Evolutionary conservation across 1,284 basidiomycete species (phyloP), one percentile per base, ranked within the genome.

Genomic region (Prillingera fragicola): DNA sequence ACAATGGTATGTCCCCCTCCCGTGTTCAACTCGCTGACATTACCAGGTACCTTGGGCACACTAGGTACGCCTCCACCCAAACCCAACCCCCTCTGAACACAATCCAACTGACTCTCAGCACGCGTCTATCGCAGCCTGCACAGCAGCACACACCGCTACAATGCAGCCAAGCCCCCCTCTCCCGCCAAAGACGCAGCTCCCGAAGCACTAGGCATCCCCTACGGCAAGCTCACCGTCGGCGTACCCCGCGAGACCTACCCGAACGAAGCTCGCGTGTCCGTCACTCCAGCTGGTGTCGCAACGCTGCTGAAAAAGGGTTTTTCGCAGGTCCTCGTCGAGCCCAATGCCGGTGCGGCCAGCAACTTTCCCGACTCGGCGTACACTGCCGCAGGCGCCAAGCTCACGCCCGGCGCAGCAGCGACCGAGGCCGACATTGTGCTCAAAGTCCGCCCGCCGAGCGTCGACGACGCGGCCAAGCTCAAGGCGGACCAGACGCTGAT

Each of bases 291-390:
- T 58, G 87, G 87, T 59, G 79, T 80, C 8, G 74, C 79, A 5
- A 62, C 83, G 12, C 74, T 89, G 28, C 76, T 80, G 48, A 89
- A 89, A 75, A 87, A 88, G 58, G 86, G 86, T 5, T 87, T 89
- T 62, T 62, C 70, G 14, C 76, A 75, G 43, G 78, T 89, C 26
- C 73, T 87, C 27, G 77, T 89, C 18, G 84, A 87, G 66, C 76
- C 74, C 38, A 77, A 79, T 51, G 85, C 87, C 10, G 86, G 86
- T 32, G 65, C 69, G 22, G 74, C 78, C 41, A 82, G 87, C 4
- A 82, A 86, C 62, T 89, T 88, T 64, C 72, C 81, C 45, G 84
- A 89, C 60, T 81, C 81, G 55, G 81, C 84, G 31, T 89, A 87
- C 62, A 72, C 71, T 45, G 77, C 79, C 32, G 86, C 84, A n/a